These are phyloP conservation scores for Citrullus amarus DNA, from an alignment of 306 rosid species.

Conservation along the genomic window DNA sequence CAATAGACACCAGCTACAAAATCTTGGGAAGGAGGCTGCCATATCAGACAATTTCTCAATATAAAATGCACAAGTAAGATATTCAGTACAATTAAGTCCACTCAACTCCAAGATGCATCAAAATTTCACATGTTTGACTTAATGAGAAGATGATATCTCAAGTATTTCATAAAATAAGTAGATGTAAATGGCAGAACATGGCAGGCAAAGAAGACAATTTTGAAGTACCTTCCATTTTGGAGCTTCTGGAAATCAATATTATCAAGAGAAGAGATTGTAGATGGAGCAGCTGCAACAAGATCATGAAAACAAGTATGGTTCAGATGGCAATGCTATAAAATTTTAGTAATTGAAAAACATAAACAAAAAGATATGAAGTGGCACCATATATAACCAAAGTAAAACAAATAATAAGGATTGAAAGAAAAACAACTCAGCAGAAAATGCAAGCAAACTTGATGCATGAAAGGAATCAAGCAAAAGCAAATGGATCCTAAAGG, in stretches of 20 bases:
- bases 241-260: slow-evolving; percentile 61
- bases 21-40: background rate
- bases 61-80: background rate
- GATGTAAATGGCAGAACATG: background rate
- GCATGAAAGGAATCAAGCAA: background rate
- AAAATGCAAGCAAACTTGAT: background rate
- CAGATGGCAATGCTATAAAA: background rate
- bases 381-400: background rate
- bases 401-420: background rate
- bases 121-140: background rate
- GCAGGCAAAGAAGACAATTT: background rate
- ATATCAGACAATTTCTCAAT: background rate
- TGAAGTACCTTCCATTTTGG: slow-evolving; percentile 81
- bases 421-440: background rate
- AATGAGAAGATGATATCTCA: background rate
- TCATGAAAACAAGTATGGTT: background rate
- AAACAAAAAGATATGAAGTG: background rate
- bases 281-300: slow-evolving; percentile 57
- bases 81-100: background rate
- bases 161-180: background rate
- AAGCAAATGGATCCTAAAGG: slow-evolving; percentile 10
- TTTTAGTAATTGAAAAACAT: background rate
- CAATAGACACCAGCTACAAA: background rate
- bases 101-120: background rate
- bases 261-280: slow-evolving; percentile 44